These are phyloP conservation scores for Coemansia sp. DNA, from an alignment of 192 early-diverging fungal species.

Conservation along the genomic window DNA sequence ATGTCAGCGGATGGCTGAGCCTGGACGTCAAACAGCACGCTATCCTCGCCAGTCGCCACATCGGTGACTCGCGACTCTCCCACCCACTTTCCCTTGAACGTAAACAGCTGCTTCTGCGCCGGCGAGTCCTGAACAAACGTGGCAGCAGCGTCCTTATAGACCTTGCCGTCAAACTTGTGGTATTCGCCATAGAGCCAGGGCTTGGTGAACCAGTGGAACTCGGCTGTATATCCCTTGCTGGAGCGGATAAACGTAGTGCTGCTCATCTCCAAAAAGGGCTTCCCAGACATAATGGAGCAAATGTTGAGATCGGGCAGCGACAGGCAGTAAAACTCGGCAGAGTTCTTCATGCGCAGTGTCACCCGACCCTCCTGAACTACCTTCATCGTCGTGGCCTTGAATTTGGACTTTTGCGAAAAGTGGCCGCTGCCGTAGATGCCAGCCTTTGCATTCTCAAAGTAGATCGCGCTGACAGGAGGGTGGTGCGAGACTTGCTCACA, in stretches of 20 bases:
- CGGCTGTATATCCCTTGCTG: slow-evolving; percentile 54
- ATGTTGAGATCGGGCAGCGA: slow-evolving; percentile 73
- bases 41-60: slow-evolving; percentile 50
- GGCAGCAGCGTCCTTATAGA: slow-evolving; percentile 36
- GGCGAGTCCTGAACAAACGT: slow-evolving; percentile 20
- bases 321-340: slow-evolving; percentile 68
- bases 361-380: slow-evolving; percentile 77
- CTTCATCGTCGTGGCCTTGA: slow-evolving; percentile 70
- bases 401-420: slow-evolving; percentile 63
- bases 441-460: slow-evolving; percentile 59
- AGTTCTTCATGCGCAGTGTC: slow-evolving; percentile 60
- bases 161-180: slow-evolving; percentile 69
- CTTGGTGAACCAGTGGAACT: slow-evolving; percentile 71
- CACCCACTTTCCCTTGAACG: slow-evolving; percentile 67
- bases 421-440: slow-evolving; percentile 64
- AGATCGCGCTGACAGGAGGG: slow-evolving; percentile 69
- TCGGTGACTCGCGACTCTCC: slow-evolving; percentile 61
- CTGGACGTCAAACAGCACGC: slow-evolving; percentile 61
- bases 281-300: slow-evolving; percentile 69
- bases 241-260: slow-evolving; percentile 60
- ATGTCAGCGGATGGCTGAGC: slow-evolving; percentile 56
- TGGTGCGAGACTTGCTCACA: slow-evolving; percentile 75
- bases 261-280: slow-evolving; percentile 63
- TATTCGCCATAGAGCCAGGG: slow-evolving; percentile 80
- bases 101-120: slow-evolving; percentile 34